Evolutionary conservation across 305 asterid genomes (phyloP), one percentile per base, ranked within the genome.

Genomic region (Solanum hybrid): DNA sequence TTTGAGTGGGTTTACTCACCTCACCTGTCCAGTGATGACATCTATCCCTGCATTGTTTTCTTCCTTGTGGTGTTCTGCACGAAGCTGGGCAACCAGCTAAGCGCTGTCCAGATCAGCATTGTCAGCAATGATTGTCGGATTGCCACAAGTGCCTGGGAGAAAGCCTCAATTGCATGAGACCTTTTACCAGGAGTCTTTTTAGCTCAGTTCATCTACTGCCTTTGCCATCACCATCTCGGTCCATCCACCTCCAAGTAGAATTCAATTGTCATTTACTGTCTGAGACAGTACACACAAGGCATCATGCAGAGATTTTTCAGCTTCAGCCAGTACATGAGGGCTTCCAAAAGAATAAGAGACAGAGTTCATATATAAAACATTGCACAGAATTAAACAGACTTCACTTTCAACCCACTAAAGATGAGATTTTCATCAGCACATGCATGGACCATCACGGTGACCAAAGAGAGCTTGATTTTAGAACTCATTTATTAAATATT

Each of bases 151-250:
- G 99, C 98, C 34, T 94, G 93, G 79, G 99, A 94, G 93, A 96
- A 97, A 17, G 99, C 98, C 91, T 96, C 98, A 90, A 96, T 96
- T 85, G 98, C 98, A 89, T 94, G 98, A 69, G 98, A 95, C 87
- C 92, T 93, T 91, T 96, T 95, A 66, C 98, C 98, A 8, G 98
- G 98, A 40, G 98, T 96, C 92, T 91, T 94, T 92, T 94, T 92
- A 87, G 99, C 97, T 3, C 46, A 96, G 94, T 90, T 95, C 99
- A 90, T 95, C 98, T 10, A 96, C 97, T 86, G 97, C 98, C 93
- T 95, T 97, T 11, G 97, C 96, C 99, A 96, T 97, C 88, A 95
- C 94, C 99, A 96, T 97, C 93, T 97, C 99, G 26, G 99, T 96
- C 98, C 99, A 97, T 89, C 99, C 98, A 80, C 99, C 99, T 78